Evolutionary conservation across 257 asterid species (phyloP), one percentile per base, ranked within the genome.

Genomic region (Solanum bulbocastanum): DNA sequence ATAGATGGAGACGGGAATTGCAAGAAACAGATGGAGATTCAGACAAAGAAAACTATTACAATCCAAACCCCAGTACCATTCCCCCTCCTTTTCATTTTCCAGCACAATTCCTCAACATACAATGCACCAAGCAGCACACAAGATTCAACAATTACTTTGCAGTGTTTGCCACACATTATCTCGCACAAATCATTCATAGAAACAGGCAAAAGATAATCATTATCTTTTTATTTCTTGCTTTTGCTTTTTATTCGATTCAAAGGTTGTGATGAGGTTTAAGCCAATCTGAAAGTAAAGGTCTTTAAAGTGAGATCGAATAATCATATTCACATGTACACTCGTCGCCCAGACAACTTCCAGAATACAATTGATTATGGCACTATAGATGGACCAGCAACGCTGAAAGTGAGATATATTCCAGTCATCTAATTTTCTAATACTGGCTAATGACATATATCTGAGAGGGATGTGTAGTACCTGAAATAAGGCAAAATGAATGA

Each of bases 401-500:
- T n/a, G 14, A 76, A 76, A 13, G 23, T 40, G 83, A 40, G 6
- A 76, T n/a, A 40, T 76, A 40, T 30, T 81, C 69, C 30, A 46
- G 46, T 32, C 20, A 15, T 32, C 44, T 81, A 49, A 20, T 82
- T 18, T 32, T 10, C 71, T 22, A 30, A 33, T n/a, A 68, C 27
- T 81, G 83, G 40, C 44, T 33, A 25, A 36, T 42, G 15, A 46
- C 37, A 78, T 44, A 25, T 25, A 25, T 33, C 25, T 33, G 66
- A 79, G 16, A 13, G 58, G 36, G 35, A 13, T 15, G 25, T 66
- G 66, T 13, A 32, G 20, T 72, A 90, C 91, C 91, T 90, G 90
- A 82, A 90, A 90, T 82, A 86, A 83, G 82, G 90, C 83, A 75
- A 90, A 90, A 72, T 90, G 92, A 58, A 90, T 90, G 72, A 90